phyloP scores from a whole-genome alignment of 164 flowering plant species.

The Tetracentron sinense region DNA sequence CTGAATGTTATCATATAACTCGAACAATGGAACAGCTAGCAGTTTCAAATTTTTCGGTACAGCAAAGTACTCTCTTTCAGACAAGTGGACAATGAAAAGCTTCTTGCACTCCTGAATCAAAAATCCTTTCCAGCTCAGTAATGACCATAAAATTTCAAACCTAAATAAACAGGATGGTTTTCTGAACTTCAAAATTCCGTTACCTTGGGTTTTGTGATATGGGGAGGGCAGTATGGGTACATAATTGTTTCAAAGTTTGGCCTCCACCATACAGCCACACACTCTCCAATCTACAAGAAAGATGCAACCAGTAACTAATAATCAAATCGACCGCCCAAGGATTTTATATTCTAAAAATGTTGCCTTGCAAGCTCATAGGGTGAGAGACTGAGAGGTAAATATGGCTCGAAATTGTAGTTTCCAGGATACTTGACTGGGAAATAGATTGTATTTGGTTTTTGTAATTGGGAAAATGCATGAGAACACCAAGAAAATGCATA shows the following conservation, averaged over 20 bases:
- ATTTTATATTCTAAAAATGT: not conserved
- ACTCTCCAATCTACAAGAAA: conserved; percentile 90
- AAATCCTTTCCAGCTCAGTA: not conserved
- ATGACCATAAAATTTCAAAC: not conserved
- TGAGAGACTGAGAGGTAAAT: no score
- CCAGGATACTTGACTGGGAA: no score
- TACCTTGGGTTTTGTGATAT: conserved; percentile 97
- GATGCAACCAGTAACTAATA: not conserved
- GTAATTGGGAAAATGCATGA: no score
- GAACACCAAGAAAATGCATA: no score
- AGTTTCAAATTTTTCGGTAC: conserved; percentile 96
- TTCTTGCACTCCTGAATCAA: conserved; percentile 84
- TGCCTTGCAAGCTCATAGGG: not conserved
- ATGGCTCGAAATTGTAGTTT: no score
- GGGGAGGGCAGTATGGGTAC: conserved; percentile 99
- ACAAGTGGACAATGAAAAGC: conserved; percentile 88
- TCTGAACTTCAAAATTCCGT: not conserved
- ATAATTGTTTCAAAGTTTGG: conserved; percentile 94
- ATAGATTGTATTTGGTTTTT: no score
- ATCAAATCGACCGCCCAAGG: not conserved
- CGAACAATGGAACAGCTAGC: conserved; percentile 93
- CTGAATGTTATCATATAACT: conserved; percentile 97
- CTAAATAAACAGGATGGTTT: no score
- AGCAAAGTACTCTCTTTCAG: conserved; percentile 94
- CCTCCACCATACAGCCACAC: conserved; percentile 99